Conservation (phyloP, 108 stramenopile species). For the Tribonema minus region DNA sequence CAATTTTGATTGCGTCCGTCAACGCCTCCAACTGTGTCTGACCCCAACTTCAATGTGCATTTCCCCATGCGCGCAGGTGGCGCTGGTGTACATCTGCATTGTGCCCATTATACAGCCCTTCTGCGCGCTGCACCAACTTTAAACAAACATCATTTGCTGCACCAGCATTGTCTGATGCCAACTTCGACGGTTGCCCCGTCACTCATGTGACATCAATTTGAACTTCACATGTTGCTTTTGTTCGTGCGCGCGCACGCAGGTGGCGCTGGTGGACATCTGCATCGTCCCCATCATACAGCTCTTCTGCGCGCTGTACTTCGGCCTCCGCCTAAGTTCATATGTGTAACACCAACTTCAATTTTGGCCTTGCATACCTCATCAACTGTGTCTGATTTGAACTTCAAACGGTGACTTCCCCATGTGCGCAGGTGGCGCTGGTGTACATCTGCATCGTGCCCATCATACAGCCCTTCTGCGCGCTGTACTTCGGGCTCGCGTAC, state of each 20-base stretch:
- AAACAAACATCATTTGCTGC: too few relatives aligned
- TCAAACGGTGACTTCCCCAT: background rate
- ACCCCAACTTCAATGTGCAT: too few relatives aligned
- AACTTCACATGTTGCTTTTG: background rate
- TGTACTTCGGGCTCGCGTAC: constrained; percentile 15
- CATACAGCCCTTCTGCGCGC: background rate
- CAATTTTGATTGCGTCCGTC: too few relatives aligned
- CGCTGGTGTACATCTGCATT: constrained; percentile 8
- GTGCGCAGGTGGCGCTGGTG: background rate
- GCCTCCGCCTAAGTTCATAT: too few relatives aligned
- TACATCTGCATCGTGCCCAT: constrained; percentile 26
- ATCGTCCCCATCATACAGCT: constrained; percentile 22
- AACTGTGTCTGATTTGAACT: too few relatives aligned
- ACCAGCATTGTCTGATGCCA: too few relatives aligned
- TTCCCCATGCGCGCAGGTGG: background rate
- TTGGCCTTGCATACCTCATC: too few relatives aligned
- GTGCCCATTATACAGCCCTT: constrained; percentile 10
- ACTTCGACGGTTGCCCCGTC: too few relatives aligned
- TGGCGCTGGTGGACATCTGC: constrained; percentile 4
- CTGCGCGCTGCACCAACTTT: background rate
- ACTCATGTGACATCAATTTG: too few relatives aligned
- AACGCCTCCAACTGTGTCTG: too few relatives aligned
- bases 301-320: background rate
- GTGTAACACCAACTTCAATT: too few relatives aligned
- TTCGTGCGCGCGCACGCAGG: background rate